These are phyloP conservation scores for Penicillium angulare DNA, from an alignment of 495 filamentous ascomycete species.

Conservation along the genomic window DNA sequence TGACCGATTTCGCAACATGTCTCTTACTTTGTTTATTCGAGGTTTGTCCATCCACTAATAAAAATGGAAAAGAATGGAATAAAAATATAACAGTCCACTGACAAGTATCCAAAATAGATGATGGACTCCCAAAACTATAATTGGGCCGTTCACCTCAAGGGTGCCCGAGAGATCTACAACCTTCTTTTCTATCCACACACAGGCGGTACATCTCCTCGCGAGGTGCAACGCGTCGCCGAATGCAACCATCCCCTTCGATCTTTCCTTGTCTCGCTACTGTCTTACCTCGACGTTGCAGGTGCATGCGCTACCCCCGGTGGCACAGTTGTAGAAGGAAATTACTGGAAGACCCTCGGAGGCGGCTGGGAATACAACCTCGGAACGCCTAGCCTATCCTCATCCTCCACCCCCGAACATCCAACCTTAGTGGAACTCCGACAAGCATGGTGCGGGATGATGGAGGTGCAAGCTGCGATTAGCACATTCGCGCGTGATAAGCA, in stretches of 20 bases:
- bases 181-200: constrained; percentile 33
- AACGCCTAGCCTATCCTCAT: constrained; percentile 30
- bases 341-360: constrained; percentile 39
- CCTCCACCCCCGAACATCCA: constrained; percentile 22
- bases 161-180: constrained; percentile 42
- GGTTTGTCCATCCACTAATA: constrained; percentile 14
- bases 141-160: constrained; percentile 42
- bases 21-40: constrained; percentile 41
- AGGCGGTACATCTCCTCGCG: constrained; percentile 19
- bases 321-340: constrained; percentile 39
- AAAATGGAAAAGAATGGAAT: no score
- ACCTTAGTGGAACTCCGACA: constrained; percentile 33
- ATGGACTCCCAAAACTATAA: constrained; percentile 46
- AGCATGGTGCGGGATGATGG: constrained; percentile 42
- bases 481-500: constrained; percentile 37
- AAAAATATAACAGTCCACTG: not conserved
- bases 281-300: constrained; percentile 42
- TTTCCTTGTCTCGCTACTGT: constrained; percentile 41
- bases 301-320: constrained; percentile 41
- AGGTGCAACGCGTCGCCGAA: constrained; percentile 33
- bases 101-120: constrained; percentile 30
- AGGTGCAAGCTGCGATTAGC: constrained; percentile 39
- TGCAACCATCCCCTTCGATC: constrained; percentile 38
- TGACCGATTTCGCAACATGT: constrained; percentile 42
- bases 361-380: constrained; percentile 45